Evolutionary conservation across 345 rosid species (phyloP), one percentile per base, ranked within the genome.

Genomic region (Eucalyptus lansdowneana): DNA sequence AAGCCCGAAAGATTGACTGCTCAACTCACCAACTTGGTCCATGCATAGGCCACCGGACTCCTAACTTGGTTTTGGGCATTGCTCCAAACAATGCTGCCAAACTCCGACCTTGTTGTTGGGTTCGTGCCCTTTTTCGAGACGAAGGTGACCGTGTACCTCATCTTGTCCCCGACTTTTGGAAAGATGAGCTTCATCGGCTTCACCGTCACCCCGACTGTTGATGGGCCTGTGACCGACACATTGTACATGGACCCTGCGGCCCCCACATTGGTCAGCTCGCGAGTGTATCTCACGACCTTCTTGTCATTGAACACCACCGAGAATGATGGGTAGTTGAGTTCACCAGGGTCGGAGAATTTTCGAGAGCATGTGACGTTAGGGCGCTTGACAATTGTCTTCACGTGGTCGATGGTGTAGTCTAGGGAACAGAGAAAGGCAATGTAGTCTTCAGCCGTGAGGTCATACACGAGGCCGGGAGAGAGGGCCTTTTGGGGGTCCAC

Each of bases 311-410:
- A 96, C 92, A 95, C 69, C 58, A 97, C 96, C 0, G 99, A 97
- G 93, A 97, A 97, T 1, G 98, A 96, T 6, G 98, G 99, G 90
- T 97, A 97, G 91, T 97, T 97, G 87, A 97, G 97, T 44, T 94
- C 90, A 16, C 99, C 99, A 1, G 99, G 99, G 92, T 94, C 94
- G 1, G 91, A 86, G 91, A 95, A 93, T 89, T 94, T 97, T 87
- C 31, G 93, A 1, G 94, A 60, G 88, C 99, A 97, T 7, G 94
- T 95, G 50, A 94, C 45, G 37, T 92, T 93, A 50, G 97, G 97
- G 13, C 95, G 93, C 91, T 96, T 96, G 49, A 94, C 97, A 9
- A 97, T 92, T 44, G 94, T 90, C 69, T 93, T 92, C 87, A 97
- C 92, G 76, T 94, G 97, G 29, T 94, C 96, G 1, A 90, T 29